A percentile compares a stretch with the other conserved stretches of the same genome.
Evolutionary conservation across 805 yeast species (phyloP).

Genomic region (Zygotorulaspora sp.): DNA sequence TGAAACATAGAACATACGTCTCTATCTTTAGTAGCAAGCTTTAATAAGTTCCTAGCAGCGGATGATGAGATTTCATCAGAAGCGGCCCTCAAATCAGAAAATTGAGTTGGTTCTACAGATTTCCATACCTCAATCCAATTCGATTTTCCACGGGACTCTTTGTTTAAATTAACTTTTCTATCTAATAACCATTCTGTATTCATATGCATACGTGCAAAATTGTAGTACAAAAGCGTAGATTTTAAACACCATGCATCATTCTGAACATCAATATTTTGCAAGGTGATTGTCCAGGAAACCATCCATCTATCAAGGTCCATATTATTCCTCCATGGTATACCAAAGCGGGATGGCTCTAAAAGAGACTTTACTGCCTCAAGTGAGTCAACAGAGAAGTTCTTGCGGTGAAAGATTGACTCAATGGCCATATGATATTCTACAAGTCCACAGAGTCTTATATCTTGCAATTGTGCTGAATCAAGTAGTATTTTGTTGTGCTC

Average conservation of each 20-base stretch:
- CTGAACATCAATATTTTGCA: slow-evolving; percentile 50
- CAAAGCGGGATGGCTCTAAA: slow-evolving; percentile 55
- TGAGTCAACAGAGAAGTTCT: slow-evolving; percentile 21
- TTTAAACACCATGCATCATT: slow-evolving; percentile 61
- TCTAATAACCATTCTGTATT: slow-evolving; percentile 37
- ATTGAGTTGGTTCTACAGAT: slow-evolving; percentile 3
- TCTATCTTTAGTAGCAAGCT: slow-evolving; percentile 52
- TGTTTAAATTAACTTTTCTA: slow-evolving; percentile 10
- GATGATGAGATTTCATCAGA: slow-evolving; percentile 47
- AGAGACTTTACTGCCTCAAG: slow-evolving; percentile 46
- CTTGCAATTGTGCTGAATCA: slow-evolving; percentile 34
- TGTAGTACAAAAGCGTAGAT: slow-evolving; percentile 63
- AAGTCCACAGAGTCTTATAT: slow-evolving; percentile 60
- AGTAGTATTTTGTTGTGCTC: slow-evolving; percentile 20
- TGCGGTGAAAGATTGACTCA: slow-evolving; percentile 45
- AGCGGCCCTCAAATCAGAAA: slow-evolving; percentile 11
- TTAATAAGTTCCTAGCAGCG: slow-evolving; percentile 61
- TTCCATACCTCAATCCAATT: slow-evolving; percentile 14
- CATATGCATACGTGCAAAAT: slow-evolving; percentile 71
- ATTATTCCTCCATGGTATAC: slow-evolving; percentile 63
- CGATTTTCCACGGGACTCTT: slow-evolving; percentile 1
- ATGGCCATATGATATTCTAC: slow-evolving; percentile 68
- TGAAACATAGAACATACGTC: slow-evolving; percentile 53
- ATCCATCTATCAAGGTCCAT: slow-evolving; percentile 70
- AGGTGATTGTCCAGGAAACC: slow-evolving; percentile 72